These are phyloP conservation scores for Voacanga thouarsii DNA, from an alignment of 257 asterid species.

Conservation along the genomic window DNA sequence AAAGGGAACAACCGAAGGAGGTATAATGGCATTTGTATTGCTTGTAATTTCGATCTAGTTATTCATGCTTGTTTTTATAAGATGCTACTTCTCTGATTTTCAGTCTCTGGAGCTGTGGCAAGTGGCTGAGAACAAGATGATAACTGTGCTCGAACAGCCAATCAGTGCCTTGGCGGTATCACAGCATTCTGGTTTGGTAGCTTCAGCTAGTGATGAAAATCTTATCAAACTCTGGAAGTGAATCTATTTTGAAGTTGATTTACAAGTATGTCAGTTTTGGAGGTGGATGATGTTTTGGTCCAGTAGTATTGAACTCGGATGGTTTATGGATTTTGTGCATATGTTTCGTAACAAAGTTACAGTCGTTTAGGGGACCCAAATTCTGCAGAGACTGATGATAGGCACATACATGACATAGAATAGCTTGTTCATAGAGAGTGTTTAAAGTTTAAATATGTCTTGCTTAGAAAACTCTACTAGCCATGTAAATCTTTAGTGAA, in stretches of 20 bases:
- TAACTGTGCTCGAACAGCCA: constrained; percentile 22
- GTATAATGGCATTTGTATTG: neutral
- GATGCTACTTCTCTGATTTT: neutral
- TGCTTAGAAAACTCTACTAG: neutral
- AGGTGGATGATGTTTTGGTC: neutral
- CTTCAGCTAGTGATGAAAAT: constrained; percentile 29
- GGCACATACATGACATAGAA: too few species aligned
- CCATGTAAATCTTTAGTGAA: neutral
- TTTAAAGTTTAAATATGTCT: neutral
- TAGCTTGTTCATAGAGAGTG: neutral
- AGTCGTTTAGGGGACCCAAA: neutral
- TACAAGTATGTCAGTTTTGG: neutral
- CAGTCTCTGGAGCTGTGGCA: constrained; percentile 46
- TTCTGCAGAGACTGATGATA: neutral
- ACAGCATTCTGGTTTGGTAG: constrained; percentile 23
- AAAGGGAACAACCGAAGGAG: neutral
- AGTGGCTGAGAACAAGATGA: constrained; percentile 35
- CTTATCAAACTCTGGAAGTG: constrained; percentile 38
- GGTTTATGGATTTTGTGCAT: neutral
- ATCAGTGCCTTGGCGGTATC: constrained; percentile 25
- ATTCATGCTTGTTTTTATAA: neutral
- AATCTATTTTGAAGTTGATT: neutral
- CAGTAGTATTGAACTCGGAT: neutral
- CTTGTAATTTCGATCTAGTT: neutral
- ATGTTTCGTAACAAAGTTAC: neutral